phyloP scores from a whole-genome alignment of 441 rosid species.

The Euphorbia corollata region DNA sequence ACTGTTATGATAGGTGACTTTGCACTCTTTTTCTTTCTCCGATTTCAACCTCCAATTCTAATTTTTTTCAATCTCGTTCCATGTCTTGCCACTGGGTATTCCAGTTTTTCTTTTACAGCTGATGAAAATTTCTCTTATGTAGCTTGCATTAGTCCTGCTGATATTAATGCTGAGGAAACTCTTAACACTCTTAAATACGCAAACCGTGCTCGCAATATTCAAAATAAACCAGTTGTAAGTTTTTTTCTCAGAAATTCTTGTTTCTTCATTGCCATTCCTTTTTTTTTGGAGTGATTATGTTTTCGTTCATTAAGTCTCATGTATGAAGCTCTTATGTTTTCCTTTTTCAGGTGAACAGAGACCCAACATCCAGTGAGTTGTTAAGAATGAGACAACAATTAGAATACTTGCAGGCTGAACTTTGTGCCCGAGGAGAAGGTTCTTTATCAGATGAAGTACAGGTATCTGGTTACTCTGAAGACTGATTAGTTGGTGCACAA shows the following conservation, averaged over 20 bases:
- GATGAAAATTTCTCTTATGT: background rate
- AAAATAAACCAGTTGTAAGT: slow-evolving; percentile 92
- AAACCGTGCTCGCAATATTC: slow-evolving; percentile 96
- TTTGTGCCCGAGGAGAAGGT: slow-evolving; percentile 55
- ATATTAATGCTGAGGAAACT: slow-evolving; percentile 96
- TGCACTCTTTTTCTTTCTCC: background rate
- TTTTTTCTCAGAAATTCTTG: background rate
- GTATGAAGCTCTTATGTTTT: background rate
- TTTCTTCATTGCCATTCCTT: background rate
- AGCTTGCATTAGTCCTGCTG: slow-evolving; percentile 99
- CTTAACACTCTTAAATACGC: slow-evolving; percentile 94
- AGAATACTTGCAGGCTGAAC: slow-evolving; percentile 89
- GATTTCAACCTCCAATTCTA: background rate
- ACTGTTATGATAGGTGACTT: slow-evolving; percentile 93
- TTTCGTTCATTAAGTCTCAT: background rate
- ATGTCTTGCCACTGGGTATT: background rate
- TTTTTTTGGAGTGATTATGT: background rate
- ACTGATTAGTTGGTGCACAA: background rate
- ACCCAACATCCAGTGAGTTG: slow-evolving; percentile 89
- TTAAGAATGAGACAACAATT: slow-evolving; percentile 93
- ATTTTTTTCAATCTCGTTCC: background rate
- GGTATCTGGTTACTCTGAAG: slow-evolving; percentile 28
- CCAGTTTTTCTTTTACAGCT: background rate
- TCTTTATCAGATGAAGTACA: slow-evolving; percentile 71
- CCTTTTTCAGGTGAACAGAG: slow-evolving; percentile 66